Conservation (phyloP, 805 yeast genomes). For the Yarrowia porcina region DNA sequence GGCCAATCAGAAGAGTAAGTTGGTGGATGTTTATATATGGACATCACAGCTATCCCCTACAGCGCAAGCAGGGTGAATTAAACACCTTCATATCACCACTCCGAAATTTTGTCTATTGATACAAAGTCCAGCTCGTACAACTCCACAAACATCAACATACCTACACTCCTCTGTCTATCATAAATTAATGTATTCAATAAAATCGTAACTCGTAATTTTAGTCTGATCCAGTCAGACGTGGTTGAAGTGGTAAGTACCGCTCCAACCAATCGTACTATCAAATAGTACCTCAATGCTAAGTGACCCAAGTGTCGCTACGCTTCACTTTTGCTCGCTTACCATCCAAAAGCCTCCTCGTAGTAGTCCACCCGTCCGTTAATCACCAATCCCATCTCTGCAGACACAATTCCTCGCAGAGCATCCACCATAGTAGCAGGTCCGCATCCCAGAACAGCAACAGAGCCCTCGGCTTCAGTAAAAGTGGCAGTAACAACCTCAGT, state of each 20-base stretch:
- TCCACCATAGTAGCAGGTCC: constrained; percentile 64
- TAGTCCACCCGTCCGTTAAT: constrained; percentile 56
- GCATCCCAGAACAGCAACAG: constrained; percentile 55
- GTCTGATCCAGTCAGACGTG: constrained; percentile 1
- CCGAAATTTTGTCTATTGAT: too few relatives aligned
- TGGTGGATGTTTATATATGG: too few relatives aligned
- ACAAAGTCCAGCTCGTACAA: too few relatives aligned
- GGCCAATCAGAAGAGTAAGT: too few relatives aligned
- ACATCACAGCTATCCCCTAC: too few relatives aligned
- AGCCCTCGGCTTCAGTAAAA: constrained; percentile 41
- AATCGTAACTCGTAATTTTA: not conserved
- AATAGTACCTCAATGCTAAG: too few relatives aligned
- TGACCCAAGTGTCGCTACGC: not conserved
- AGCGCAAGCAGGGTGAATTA: too few relatives aligned
- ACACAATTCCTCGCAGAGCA: constrained; percentile 49
- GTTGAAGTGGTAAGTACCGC: too few relatives aligned
- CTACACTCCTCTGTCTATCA: not conserved
- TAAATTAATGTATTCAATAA: not conserved
- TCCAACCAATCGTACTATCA: too few relatives aligned
- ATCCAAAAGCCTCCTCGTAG: constrained; percentile 69
- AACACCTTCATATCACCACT: too few relatives aligned
- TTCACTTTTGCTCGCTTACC: constrained; percentile 43
- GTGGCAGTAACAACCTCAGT: constrained; percentile 42
- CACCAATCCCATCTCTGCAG: constrained; percentile 42
- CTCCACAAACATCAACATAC: too few relatives aligned